Conservation (phyloP, 306 rosid genomes). For the Lupinus albus region DNA sequence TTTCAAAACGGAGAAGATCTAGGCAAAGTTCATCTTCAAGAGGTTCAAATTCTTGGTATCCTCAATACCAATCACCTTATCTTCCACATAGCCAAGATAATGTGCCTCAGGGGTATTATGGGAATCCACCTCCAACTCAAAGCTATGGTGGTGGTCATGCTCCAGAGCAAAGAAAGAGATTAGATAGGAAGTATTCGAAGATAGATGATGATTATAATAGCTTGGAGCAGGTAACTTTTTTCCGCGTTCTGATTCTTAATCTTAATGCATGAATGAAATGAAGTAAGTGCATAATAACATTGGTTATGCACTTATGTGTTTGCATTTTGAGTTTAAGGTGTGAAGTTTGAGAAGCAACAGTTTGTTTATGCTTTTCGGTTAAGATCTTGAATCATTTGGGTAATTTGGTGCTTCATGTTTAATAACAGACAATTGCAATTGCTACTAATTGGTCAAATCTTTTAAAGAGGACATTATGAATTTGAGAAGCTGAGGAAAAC, state of each 20-base stretch:
- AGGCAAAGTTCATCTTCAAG: constrained; percentile 48
- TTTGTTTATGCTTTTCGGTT: constrained; percentile 21
- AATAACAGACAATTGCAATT: no score
- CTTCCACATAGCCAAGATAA: constrained; percentile 48
- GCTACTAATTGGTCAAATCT: not conserved
- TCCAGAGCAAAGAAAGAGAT: constrained; percentile 46
- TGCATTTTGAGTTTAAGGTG: constrained; percentile 29
- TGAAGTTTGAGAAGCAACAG: constrained; percentile 25
- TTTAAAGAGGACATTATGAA: not conserved
- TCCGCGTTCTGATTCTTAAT: no score
- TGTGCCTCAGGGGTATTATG: constrained; percentile 48
- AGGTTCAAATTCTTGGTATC: constrained; percentile 51
- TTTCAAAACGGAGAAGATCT: constrained; percentile 59
- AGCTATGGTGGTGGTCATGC: constrained; percentile 51
- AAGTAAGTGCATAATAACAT: not conserved
- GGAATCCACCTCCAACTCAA: constrained; percentile 45
- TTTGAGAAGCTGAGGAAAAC: constrained; percentile 13
- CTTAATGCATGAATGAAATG: no score
- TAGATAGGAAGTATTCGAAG: constrained; percentile 66
- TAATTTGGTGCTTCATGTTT: not conserved
- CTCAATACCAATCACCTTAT: constrained; percentile 56
- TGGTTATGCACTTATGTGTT: not conserved
- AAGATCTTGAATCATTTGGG: constrained; percentile 10
- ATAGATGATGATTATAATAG: constrained; percentile 70
- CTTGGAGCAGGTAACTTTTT: constrained; percentile 69